Evolutionary conservation across 768 basidiomycete genomes (phyloP), one percentile per base, ranked within the genome.

Genomic region (Polyporus arcularius): DNA sequence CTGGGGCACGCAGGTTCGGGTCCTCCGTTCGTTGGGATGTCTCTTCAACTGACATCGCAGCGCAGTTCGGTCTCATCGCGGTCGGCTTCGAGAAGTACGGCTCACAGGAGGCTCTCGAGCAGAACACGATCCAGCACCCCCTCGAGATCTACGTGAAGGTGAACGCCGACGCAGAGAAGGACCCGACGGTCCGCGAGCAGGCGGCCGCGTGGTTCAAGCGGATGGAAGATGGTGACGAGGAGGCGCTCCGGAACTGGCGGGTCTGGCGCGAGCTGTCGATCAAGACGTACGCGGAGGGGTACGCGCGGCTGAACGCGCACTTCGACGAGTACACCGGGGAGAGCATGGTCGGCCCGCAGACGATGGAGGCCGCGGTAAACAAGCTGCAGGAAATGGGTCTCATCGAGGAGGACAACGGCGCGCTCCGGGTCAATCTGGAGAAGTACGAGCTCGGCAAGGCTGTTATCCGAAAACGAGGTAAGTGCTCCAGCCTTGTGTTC

Each of bases 281-380:
- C 68, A 86, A 86, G 69, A 94, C 94, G 75, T 96, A 98, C 75
- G 82, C 82, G 70, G 83, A 89, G 68, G 92, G 94, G 71, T 98
- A 97, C 75, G 88, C 85, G 2, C 82, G 91, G 30, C 75, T 98
- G 65, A 98, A 98, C 71, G 89, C 98, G 58, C 75, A 85, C 62
- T 98, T 98, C 67, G 94, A 98, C 71, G 84, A 89, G 30, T 98
- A 97, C 74, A 90, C 85, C 31, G 96, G 96, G 21, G 96, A 98
- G 79, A 92, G 90, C 71, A 78, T 81, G 73, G 90, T 94, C 18
- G 83, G 86, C 6, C 84, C 87, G 73, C 79, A 84, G 71, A 85
- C 82, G 78, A 90, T 91, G 76, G 84, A 88, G 52, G 82, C 82
- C 60, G 90, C 90, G 1, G 78, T 98, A 60, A 75, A 82, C 45